Evolutionary conservation across 2,329 filamentous ascomycete genomes (phyloP), one percentile per base, ranked within the genome.

Genomic region (Mycosphaerella sp.): DNA sequence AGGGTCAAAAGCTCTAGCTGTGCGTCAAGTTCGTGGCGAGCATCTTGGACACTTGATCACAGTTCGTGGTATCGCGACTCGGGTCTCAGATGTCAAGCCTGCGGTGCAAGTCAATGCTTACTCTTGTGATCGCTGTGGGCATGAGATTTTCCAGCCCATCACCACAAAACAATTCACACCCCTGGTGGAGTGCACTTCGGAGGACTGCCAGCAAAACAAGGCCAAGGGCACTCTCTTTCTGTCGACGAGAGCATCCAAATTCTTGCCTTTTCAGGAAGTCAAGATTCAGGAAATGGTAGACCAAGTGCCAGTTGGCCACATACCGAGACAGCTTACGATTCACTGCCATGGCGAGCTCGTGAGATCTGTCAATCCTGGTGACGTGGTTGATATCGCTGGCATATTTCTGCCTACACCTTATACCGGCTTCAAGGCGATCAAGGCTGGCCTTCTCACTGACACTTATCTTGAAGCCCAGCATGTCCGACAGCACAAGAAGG

Each of bases 211-310:
- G 67, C 78, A 79, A 55, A 97, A 96, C 70, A 89, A 95, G 69
- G 82, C 88, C 61, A 95, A 93, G 70, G 93, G 93, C 14, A 89
- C 96, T 69, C 79, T 98, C 35, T 91, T 95, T 68, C 82, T 94
- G 34, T 96, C 91, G 0, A 94, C 90, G n/a, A 81, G 93, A 62
- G 93, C 91, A 0, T 96, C 90, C 45, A 98, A 97, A 65, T 98
- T 97, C 66, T 74, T 95, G 64, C 89, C 93, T 3, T 98, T 98
- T 75, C 93, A 98, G 70, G 93, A 98, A 71, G 83, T 97, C 71
- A 97, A 97, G 74, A 89, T 98, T 50, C 93, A 98, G 71, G 93
- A 98, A 68, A 88, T 97, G 82, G 89, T 93, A n/a, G 93, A 98
- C 68, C 93, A 98, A 70, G 93, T 98, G 0, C 93, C 93, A 6